phyloP scores from a whole-genome alignment of 1,139 yeast species.

The Debaryomyces sp. region DNA sequence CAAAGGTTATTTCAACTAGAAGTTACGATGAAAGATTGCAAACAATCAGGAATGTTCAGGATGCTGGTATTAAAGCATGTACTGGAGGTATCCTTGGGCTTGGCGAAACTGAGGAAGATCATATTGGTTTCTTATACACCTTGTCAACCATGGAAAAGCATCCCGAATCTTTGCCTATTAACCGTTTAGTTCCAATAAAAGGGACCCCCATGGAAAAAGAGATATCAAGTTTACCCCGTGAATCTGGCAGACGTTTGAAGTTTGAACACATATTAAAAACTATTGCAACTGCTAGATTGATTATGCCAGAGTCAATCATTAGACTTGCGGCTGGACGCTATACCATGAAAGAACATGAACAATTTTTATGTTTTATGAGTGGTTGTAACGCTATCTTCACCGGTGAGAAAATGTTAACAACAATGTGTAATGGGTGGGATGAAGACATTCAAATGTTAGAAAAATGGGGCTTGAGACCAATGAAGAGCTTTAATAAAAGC shows the following conservation, averaged over 20 bases:
- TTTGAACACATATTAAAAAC: constrained; percentile 69
- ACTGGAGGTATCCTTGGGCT: constrained; percentile 81
- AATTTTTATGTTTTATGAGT: constrained; percentile 72
- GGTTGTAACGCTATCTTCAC: constrained; percentile 84
- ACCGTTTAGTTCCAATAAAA: constrained; percentile 72
- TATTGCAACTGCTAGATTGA: constrained; percentile 71
- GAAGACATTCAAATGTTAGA: constrained; percentile 70
- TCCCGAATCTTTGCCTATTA: constrained; percentile 83
- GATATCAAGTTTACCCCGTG: constrained; percentile 40
- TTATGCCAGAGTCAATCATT: constrained; percentile 73
- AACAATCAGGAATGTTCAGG: constrained; percentile 65
- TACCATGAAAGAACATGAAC: constrained; percentile 79
- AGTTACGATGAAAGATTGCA: constrained; percentile 68
- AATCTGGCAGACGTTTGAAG: constrained; percentile 44
- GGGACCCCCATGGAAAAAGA: constrained; percentile 77
- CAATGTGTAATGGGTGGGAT: constrained; percentile 86
- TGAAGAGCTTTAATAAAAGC: constrained; percentile 50
- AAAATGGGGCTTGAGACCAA: constrained; percentile 73
- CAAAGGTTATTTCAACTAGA: constrained; percentile 70
- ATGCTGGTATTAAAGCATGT: constrained; percentile 71
- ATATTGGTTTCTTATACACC: constrained; percentile 67
- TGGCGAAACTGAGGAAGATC: constrained; percentile 76
- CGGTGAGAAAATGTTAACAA: constrained; percentile 79
- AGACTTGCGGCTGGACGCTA: constrained; percentile 82
- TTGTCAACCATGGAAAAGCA: constrained; percentile 67